Base-by-base conservation (phyloP, 192 early-diverging fungal genomes). In the Pilobolus umbonatus region DNA sequence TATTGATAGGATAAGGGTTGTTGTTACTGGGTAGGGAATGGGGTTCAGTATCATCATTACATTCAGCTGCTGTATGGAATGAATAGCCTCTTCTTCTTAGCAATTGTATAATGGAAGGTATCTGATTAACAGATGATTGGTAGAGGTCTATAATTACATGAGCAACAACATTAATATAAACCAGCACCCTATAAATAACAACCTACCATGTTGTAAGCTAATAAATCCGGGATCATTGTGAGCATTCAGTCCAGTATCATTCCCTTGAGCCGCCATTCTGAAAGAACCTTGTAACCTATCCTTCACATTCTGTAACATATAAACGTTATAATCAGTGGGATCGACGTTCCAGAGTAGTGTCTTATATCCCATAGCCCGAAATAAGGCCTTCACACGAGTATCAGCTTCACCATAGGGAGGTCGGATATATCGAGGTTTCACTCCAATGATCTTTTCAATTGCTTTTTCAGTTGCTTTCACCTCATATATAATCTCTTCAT, bases 401-500 rank as follows among this genome's bases (percentile, higher is more conserved):
- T 87, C 85, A n/a, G 79, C 79, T 42, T 64, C 56, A 50, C 79
- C 79, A 66, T 69, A 82, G 1, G 84, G 84, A 32, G 84, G 80
- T 42, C 86, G 74, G 53, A 85, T 77, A 61, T 83, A 85, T 0
- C 46, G 66, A 26, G 82, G 80, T 32, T 61, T 68, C 22, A 83
- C 65, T 30, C 80, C 80, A 40, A 77, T 75, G n/a, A 75, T 19
- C 19, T 75, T 62, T 54, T 72, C 59, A 59, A 85, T 80, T 7
- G 68, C 55, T 7, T 77, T 75, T 29, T 78, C 72, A 17, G 79
- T 76, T 26, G 60, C 62, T 34, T 72, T 53, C 34, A 84, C 66
- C 60, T 78, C 77, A 8, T 45, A 46, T 15, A 64, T 63, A 50
- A 71, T 67, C 19, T 71, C 62, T 29, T 64, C 72, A 25, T 71